phyloP scores from a whole-genome alignment of 768 basidiomycete species.

The Amanita fuliginea region DNA sequence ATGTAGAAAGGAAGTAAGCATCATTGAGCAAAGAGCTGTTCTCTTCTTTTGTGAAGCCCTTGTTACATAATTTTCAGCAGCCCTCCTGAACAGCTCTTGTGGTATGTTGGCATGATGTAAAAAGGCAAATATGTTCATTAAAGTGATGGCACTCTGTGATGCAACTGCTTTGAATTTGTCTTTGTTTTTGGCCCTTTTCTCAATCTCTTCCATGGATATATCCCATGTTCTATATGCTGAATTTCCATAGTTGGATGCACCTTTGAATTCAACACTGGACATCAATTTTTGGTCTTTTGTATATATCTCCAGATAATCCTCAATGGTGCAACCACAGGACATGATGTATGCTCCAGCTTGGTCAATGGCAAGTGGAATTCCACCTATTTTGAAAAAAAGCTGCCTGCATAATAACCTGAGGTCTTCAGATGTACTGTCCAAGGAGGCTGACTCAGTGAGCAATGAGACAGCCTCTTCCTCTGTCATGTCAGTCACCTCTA shows the following conservation, averaged over 20 bases:
- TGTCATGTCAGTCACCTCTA: too few species aligned
- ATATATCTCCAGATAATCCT: neutral
- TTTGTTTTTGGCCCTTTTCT: neutral
- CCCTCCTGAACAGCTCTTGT: neutral
- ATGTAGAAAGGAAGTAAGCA: neutral
- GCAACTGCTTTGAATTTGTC: neutral
- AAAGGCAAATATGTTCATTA: neutral
- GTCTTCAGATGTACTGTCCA: neutral
- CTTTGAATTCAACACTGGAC: neutral
- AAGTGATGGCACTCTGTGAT: neutral
- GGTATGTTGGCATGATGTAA: neutral
- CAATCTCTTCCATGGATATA: neutral
- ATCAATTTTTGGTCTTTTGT: neutral
- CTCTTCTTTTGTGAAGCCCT: too few species aligned
- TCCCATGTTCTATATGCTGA: conserved; percentile 1
- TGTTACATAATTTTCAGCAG: neutral
- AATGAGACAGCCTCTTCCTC: too few species aligned
- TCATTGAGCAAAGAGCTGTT: too few species aligned
- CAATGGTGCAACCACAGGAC: neutral
- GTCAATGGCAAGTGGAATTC: conserved; percentile 7
- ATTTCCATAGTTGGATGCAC: neutral
- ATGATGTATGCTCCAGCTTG: conserved; percentile 5
- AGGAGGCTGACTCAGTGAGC: neutral
- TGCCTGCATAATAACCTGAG: neutral
- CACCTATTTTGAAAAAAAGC: neutral